Evolutionary conservation across 73 alveolate genomes (phyloP).

Genomic region (Stentor roeselii): DNA sequence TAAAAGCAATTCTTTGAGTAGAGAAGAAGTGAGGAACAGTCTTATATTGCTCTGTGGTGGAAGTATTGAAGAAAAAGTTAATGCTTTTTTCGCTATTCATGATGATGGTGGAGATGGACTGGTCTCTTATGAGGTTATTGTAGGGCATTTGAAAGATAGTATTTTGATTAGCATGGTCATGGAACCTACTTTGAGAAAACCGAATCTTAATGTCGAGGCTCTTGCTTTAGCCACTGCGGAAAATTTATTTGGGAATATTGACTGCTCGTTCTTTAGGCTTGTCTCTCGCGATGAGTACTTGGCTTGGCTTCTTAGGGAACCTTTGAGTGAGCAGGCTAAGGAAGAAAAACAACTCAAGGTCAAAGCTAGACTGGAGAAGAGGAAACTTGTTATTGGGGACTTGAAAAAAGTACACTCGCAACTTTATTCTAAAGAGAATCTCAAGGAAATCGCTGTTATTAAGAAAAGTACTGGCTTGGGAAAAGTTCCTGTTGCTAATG

Average conservation of each 20-base stretch:
- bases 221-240: slow-evolving; percentile 13
- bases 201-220: background rate
- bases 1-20: background rate
- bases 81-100: background rate
- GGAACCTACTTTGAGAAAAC: background rate
- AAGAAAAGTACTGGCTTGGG: slow-evolving; percentile 16
- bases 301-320: slow-evolving; percentile 13
- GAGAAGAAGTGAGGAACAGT: background rate
- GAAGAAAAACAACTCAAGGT: background rate
- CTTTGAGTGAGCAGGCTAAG: background rate
- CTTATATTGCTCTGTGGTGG: background rate
- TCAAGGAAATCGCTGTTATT: background rate
- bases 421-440: background rate
- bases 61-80: background rate
- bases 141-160: background rate
- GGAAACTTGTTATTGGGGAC: background rate
- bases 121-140: background rate
- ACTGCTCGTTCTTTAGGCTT: background rate
- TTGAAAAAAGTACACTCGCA: background rate
- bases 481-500: background rate
- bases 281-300: background rate
- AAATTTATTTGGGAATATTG: background rate
- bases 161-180: background rate
- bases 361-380: background rate
- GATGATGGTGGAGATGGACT: slow-evolving; percentile 17